phyloP scores from a whole-genome alignment of 108 stramenopile species.

The Tribonema minus region DNA sequence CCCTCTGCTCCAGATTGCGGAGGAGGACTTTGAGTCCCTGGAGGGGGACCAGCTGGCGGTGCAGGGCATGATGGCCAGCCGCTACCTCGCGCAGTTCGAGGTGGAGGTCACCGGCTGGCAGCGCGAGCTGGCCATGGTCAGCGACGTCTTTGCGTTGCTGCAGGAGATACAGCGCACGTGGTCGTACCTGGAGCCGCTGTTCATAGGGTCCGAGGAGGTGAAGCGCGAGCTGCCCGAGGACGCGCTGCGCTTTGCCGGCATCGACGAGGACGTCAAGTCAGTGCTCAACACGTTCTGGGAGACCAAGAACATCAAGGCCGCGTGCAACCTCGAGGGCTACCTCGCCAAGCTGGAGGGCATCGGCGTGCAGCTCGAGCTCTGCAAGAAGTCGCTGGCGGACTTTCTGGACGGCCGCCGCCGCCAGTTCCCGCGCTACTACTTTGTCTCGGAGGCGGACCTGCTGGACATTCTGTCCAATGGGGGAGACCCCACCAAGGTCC shows the following conservation, averaged over 20 bases:
- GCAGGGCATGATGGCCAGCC: constrained; percentile 69
- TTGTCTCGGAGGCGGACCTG: constrained; percentile 70
- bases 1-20: constrained; percentile 63
- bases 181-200: constrained; percentile 76
- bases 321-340: constrained; percentile 68
- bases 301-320: constrained; percentile 59
- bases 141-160: constrained; percentile 62
- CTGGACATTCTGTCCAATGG: constrained; percentile 78
- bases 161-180: constrained; percentile 73
- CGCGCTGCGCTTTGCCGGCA: constrained; percentile 65
- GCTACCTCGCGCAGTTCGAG: constrained; percentile 66
- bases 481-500: constrained; percentile 61
- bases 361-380: constrained; percentile 66
- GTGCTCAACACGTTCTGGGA: constrained; percentile 60
- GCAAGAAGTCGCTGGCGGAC: constrained; percentile 72
- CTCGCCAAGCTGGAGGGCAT: constrained; percentile 58
- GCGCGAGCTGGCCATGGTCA: constrained; percentile 56
- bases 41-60: constrained; percentile 71
- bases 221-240: constrained; percentile 74
- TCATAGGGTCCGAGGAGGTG: constrained; percentile 74
- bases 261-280: constrained; percentile 64
- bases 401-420: constrained; percentile 71
- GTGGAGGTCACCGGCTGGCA: constrained; percentile 63
- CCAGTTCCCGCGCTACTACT: constrained; percentile 76
- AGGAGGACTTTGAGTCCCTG: constrained; percentile 73